Conservation (phyloP, 2,329 filamentous ascomycete genomes). For the Exophiala bonariae region DNA sequence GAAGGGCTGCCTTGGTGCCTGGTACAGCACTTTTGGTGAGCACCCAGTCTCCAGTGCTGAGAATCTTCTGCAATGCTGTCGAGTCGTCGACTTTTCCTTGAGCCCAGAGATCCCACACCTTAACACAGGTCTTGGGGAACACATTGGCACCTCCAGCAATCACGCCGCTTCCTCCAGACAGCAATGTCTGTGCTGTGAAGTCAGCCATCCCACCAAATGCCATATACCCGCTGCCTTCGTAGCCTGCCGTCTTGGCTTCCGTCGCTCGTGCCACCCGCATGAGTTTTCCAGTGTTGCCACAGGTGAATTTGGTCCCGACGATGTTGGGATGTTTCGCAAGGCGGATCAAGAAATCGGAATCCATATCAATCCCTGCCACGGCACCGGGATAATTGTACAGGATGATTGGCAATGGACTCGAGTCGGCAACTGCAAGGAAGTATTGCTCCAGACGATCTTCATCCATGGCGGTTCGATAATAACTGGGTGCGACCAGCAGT, state of each 20-base stretch:
- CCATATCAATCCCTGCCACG: slow-evolving; percentile 83
- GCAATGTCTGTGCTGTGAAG: slow-evolving; percentile 79
- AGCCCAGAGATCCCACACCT: slow-evolving; percentile 73
- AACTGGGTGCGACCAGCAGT: slow-evolving; percentile 76
- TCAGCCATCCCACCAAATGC: slow-evolving; percentile 86
- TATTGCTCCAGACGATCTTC: slow-evolving; percentile 72
- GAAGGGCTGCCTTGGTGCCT: slow-evolving; percentile 81
- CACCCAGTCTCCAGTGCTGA: slow-evolving; percentile 78
- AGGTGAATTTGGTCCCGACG: slow-evolving; percentile 87
- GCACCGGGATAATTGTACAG: slow-evolving; percentile 92
- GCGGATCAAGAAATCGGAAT: slow-evolving; percentile 80
- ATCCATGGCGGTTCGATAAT: slow-evolving; percentile 77
- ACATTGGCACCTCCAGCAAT: slow-evolving; percentile 87
- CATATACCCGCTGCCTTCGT: slow-evolving; percentile 62
- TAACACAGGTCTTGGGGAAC: slow-evolving; percentile 76
- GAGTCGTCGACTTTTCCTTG: slow-evolving; percentile 75
- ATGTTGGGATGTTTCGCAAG: slow-evolving; percentile 81
- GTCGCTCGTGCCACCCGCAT: slow-evolving; percentile 75
- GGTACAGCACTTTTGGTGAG: slow-evolving; percentile 80
- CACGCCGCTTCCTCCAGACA: slow-evolving; percentile 77
- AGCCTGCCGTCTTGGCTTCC: slow-evolving; percentile 54
- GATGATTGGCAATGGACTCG: slow-evolving; percentile 73
- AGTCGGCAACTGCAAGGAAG: slow-evolving; percentile 73
- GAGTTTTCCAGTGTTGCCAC: slow-evolving; percentile 85
- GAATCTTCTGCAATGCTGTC: slow-evolving; percentile 70